Conservation (phyloP, 495 filamentous ascomycete genomes). For the Neurospora discreta region DNA sequence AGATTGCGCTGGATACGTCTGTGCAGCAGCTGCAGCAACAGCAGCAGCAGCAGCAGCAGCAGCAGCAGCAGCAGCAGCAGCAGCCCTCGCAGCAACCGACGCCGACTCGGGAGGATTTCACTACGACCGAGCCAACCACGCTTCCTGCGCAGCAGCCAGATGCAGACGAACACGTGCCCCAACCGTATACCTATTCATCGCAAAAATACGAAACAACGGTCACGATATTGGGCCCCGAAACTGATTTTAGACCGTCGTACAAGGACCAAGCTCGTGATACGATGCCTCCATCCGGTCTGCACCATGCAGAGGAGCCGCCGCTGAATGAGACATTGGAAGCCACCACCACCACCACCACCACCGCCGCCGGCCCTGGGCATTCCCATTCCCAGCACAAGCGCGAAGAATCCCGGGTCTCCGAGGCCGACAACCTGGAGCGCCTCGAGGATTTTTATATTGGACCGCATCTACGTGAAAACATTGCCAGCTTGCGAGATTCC, state of each 20-base stretch:
- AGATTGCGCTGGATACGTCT: slow-evolving; percentile 30
- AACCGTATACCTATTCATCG: slow-evolving; percentile 23
- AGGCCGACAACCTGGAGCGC: slow-evolving; percentile 13
- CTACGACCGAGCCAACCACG: slow-evolving; percentile 4
- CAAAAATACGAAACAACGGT: slow-evolving; percentile 30
- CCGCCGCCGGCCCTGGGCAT: slow-evolving; percentile 1
- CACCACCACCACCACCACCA: not conserved
- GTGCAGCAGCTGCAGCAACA: not conserved
- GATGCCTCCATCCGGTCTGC: slow-evolving; percentile 10
- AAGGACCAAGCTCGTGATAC: slow-evolving; percentile 19
- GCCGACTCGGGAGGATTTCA: slow-evolving; percentile 18
- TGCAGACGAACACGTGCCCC: slow-evolving; percentile 28
- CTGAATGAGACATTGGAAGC: slow-evolving; percentile 2
- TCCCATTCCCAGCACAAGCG: not conserved
- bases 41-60: slow-evolving; percentile 1
- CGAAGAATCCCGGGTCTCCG: slow-evolving; percentile 5
- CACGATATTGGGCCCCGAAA: slow-evolving; percentile 32
- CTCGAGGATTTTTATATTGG: slow-evolving; percentile 27
- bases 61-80: not conserved
- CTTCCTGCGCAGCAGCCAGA: slow-evolving; percentile 11
- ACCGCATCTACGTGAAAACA: slow-evolving; percentile 20
- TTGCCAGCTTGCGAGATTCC: slow-evolving; percentile 23
- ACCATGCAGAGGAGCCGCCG: slow-evolving; percentile 13
- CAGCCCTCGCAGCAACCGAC: slow-evolving; percentile 18
- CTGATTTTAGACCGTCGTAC: slow-evolving; percentile 25